phyloP scores from a whole-genome alignment of 805 yeast species.

The Candida taoyuanica region DNA sequence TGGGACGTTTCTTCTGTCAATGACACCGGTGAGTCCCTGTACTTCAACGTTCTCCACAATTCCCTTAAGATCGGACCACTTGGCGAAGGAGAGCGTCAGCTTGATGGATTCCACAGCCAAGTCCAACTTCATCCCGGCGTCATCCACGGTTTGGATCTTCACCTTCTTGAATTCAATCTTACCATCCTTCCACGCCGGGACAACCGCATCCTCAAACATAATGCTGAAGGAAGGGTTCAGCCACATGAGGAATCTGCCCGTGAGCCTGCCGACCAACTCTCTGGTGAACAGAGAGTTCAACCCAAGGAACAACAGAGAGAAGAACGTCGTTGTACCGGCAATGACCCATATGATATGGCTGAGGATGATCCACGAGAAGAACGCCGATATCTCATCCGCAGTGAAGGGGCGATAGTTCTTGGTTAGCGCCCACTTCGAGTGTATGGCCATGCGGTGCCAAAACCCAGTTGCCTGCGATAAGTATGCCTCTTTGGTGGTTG shows the following conservation, averaged over 20 bases:
- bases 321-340: conserved; percentile 87
- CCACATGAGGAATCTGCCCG: conserved; percentile 73
- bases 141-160: conserved; percentile 55
- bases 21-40: conserved; percentile 78
- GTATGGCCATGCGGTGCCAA: conserved; percentile 43
- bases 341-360: conserved; percentile 78
- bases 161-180: conserved; percentile 77
- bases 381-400: conserved; percentile 80
- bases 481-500: conserved; percentile 11
- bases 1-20: conserved; percentile 50
- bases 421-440: conserved; percentile 73
- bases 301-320: conserved; percentile 70
- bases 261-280: conserved; percentile 74
- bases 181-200: conserved; percentile 89
- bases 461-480: conserved; percentile 17
- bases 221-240: conserved; percentile 71
- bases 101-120: conserved; percentile 75
- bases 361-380: conserved; percentile 84
- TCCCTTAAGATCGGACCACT: conserved; percentile 88
- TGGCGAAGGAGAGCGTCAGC: conserved; percentile 70
- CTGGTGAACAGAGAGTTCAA: conserved; percentile 79
- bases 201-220: conserved; percentile 82
- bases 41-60: conserved; percentile 73
- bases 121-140: conserved; percentile 74
- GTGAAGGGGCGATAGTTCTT: conserved; percentile 80